Conservation (phyloP, 2,329 filamentous ascomycete genomes). For the Graphilbum fragrans region DNA sequence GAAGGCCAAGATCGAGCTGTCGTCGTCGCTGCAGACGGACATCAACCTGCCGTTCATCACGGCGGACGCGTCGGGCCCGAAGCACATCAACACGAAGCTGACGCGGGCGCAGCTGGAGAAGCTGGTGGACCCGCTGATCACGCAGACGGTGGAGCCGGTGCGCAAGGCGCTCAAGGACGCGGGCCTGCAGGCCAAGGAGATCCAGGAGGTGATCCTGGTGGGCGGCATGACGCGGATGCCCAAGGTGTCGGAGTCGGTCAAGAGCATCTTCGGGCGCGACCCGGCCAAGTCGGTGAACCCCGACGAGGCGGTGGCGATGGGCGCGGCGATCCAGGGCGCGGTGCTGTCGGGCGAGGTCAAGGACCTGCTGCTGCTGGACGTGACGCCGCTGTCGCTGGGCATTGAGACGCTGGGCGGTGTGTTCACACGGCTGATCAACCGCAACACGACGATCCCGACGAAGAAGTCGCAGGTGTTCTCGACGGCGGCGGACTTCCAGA, state of each 20-base stretch:
- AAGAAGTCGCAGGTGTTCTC: slow-evolving; percentile 99
- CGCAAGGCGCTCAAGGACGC: slow-evolving; percentile 97
- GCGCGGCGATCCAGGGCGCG: slow-evolving; percentile 93
- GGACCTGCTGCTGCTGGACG: slow-evolving; percentile 88
- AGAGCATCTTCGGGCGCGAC: slow-evolving; percentile 91
- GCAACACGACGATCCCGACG: slow-evolving; percentile 97
- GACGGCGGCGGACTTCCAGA: slow-evolving; percentile 95
- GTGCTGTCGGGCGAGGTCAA: slow-evolving; percentile 95
- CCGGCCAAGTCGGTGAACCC: slow-evolving; percentile 98
- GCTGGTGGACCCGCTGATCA: slow-evolving; percentile 83
- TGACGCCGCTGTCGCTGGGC: slow-evolving; percentile 91
- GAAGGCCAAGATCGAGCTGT: slow-evolving; percentile 97
- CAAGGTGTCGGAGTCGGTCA: slow-evolving; percentile 92
- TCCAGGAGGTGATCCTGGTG: slow-evolving; percentile 95
- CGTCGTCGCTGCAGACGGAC: slow-evolving; percentile 90
- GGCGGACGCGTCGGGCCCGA: slow-evolving; percentile 85
- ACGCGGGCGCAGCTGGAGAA: slow-evolving; percentile 85
- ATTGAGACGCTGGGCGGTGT: slow-evolving; percentile 97
- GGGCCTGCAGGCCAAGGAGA: slow-evolving; percentile 79
- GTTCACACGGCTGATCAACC: slow-evolving; percentile 96
- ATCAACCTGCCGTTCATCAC: slow-evolving; percentile 99
- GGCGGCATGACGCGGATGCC: slow-evolving; percentile 99
- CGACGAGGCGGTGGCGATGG: slow-evolving; percentile 94
- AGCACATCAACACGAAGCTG: slow-evolving; percentile 97
- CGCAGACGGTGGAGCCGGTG: slow-evolving; percentile 77